Base-by-base conservation (phyloP, 2,329 filamentous ascomycete genomes). In the Aphanoascus verrucosus region DNA sequence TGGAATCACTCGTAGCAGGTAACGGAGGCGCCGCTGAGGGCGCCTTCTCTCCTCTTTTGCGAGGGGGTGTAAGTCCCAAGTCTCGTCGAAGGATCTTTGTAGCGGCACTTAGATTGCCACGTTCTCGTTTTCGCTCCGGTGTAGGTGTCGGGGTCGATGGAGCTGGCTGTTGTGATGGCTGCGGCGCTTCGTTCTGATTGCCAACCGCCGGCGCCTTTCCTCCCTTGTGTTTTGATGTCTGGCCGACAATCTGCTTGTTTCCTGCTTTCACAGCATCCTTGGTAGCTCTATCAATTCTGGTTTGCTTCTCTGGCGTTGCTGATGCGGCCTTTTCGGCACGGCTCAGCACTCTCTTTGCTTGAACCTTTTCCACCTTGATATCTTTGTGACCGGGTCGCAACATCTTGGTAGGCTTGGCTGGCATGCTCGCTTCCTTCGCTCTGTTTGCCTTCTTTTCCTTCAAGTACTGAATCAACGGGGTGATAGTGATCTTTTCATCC, bases 381-480 rank as follows among this genome's bases (percentile, higher is more conserved):
- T 74, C 71, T 54, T 69, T 69, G 20, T 66, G 64, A 7, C 66
- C 63, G 28, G 65, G 63, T 19, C 57, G 44, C 15, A 44, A 17
- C 12, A 56, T 50, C 28, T 56, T 77, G 19, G 76, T 72, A 28
- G 74, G 72, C 62, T 79, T 79, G 8, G 62, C 56, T 17, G 62
- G 58, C 50, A 61, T 60, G 23, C 57, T 58, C 20, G 63, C 57
- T 32, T 74, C 73, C 61, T 77, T 78, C 34, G 52, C 77, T 63
- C 81, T 82, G 65, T 82, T 88, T 12, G 88, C 88, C 72, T 94
- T 96, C 72, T 94, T 95, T 67, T 96, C 90, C 59, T 86, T 86
- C 35, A 96, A 77, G 59, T 84, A 94, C 64, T 96, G 88, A 52
- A 97, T 86, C 50, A 98, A 72, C 0, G 93, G 93, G 0, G 93